Conservation (phyloP, 2,329 filamentous ascomycete genomes). For the Penicillium nordicum region DNA sequence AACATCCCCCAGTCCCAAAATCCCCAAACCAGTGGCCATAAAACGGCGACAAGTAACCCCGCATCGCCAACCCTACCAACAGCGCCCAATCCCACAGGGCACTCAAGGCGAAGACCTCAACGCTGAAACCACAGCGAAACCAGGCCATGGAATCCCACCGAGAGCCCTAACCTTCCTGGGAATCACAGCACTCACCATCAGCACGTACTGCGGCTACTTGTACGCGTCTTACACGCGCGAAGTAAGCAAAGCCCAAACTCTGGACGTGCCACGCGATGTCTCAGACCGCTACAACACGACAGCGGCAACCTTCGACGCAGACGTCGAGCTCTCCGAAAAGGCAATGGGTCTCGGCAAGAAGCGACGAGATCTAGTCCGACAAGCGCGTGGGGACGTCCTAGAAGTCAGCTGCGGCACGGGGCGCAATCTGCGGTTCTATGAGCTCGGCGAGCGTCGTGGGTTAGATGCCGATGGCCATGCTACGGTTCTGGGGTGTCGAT, state of each 20-base stretch:
- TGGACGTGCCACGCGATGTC: slow-evolving; percentile 41
- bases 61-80: background rate
- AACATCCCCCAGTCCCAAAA: slow-evolving; percentile 9
- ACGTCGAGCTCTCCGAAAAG: slow-evolving; percentile 45
- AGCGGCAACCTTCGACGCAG: slow-evolving; percentile 44
- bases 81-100: background rate
- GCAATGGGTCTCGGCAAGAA: slow-evolving; percentile 42
- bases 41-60: background rate
- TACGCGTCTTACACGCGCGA: slow-evolving; percentile 43
- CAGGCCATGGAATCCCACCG: slow-evolving; percentile 27
- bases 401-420: slow-evolving; percentile 52
- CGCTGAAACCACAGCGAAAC: background rate
- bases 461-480: slow-evolving; percentile 31
- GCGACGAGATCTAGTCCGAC: slow-evolving; percentile 41
- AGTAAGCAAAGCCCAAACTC: slow-evolving; percentile 29
- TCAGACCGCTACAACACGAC: slow-evolving; percentile 47
- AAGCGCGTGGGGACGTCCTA: slow-evolving; percentile 47
- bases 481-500: slow-evolving; percentile 36
- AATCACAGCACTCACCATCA: slow-evolving; percentile 40
- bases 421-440: slow-evolving; percentile 47
- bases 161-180: slow-evolving; percentile 38
- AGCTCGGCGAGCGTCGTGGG: slow-evolving; percentile 36
- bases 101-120: slow-evolving; percentile 6
- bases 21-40: slow-evolving; percentile 2
- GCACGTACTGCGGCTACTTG: slow-evolving; percentile 44